Evolutionary conservation across 495 filamentous ascomycete genomes (phyloP), one percentile per base, ranked within the genome.

Genomic region (Choiromyces venosus): DNA sequence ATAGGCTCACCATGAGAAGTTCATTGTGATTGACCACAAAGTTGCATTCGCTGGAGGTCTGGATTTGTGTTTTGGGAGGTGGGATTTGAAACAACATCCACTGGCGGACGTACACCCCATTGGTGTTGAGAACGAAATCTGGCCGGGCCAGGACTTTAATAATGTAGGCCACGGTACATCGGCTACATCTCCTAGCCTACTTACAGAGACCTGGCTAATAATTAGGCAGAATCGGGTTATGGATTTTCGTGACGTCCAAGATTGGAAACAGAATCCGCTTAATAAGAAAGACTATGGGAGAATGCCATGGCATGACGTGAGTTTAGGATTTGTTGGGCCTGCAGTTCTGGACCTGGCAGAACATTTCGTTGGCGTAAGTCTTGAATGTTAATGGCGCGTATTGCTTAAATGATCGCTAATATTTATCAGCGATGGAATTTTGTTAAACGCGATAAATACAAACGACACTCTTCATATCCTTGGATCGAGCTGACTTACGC

Each of bases 221-320:
- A 21, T 40, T 0, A 2, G 33, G 16, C 21, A 76, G 65, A 80
- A 76, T 80, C 91, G 94, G 6, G 89, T 99, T 78, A 92, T 97
- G 91, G 94, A 99, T 79, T 97, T 97, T 83, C 86, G 97, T 77
- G 91, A 88, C 35, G 95, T 99, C 33, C 80, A 91, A 12, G 91
- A 97, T 79, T 98, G 94, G 94, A 92, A 93, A 82, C 87, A 89
- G 66, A 98, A 98, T 78, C 91, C 96, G 80, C 84, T 98, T n/a
- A 91, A 87, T 82, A 97, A 97, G 84, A 88, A 90, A 0, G 93
- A 97, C 42, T 96, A 91, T 75, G 94, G 93, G 36, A 89, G 94
- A 38, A 97, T 98, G 94, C 94, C 94, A 1, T 98, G 94, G 94
- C 94, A 98, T 79, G 94, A 98, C 81, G 93, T 98, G 4, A 86